phyloP scores from a whole-genome alignment of 2,329 filamentous ascomycete genomes.

The Verticillium tricorpus region DNA sequence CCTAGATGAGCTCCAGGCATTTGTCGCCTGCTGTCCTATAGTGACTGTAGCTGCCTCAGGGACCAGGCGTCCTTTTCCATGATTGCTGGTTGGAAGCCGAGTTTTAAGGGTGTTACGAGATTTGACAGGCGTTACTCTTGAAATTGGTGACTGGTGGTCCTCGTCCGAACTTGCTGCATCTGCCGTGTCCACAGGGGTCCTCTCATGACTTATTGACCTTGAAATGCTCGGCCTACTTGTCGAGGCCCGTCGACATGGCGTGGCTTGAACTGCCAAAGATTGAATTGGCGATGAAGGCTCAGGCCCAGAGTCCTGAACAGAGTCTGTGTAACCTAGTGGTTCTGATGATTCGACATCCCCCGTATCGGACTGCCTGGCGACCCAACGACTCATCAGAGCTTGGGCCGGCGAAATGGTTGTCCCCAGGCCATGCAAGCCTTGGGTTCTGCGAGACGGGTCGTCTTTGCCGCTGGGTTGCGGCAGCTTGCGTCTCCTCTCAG shows the following conservation, averaged over 20 bases:
- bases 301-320: no score
- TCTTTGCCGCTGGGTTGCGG: background rate
- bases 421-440: background rate
- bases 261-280: background rate
- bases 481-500: background rate
- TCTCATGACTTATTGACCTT: background rate
- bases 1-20: background rate
- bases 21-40: background rate
- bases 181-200: background rate
- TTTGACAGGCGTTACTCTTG: background rate
- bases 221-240: background rate
- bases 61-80: background rate
- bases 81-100: background rate
- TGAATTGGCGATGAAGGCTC: no score
- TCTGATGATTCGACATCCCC: constrained; percentile 20
- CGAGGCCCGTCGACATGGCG: background rate
- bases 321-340: no score
- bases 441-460: background rate
- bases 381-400: constrained; percentile 41
- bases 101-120: background rate
- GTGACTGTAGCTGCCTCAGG: background rate
- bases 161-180: background rate
- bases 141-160: background rate
- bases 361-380: constrained; percentile 26
- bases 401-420: constrained; percentile 10